phyloP scores from a whole-genome alignment of 2,329 filamentous ascomycete species.

The Neopestalotiopsis clavispora region DNA sequence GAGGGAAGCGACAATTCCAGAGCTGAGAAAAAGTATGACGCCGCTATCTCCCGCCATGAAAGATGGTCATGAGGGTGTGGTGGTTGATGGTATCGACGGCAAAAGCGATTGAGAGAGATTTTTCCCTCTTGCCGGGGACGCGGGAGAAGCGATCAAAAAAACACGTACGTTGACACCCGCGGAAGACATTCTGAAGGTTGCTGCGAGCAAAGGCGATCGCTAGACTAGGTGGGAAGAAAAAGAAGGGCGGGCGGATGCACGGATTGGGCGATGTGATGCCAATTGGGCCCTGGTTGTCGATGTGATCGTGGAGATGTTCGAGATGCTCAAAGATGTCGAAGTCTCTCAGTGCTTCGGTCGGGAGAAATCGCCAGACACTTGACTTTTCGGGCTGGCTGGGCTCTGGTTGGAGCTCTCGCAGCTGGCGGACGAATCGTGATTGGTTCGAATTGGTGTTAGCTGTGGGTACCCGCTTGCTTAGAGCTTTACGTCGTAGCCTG shows the following conservation, averaged over 20 bases:
- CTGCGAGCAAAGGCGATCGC: conserved; percentile 38
- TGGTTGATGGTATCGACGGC: not conserved
- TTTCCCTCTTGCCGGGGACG: not conserved
- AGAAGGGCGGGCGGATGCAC: conserved; percentile 28
- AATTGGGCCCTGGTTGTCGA: conserved; percentile 46
- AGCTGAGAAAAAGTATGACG: not conserved
- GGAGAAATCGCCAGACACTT: conserved; percentile 42
- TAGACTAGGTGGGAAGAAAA: conserved; percentile 39
- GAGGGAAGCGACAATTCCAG: not conserved
- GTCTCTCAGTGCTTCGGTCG: conserved; percentile 26
- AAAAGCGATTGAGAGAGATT: not conserved
- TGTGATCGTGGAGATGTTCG: conserved; percentile 22
- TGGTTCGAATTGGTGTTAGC: not conserved
- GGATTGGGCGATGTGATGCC: conserved; percentile 45
- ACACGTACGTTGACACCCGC: conserved; percentile 71
- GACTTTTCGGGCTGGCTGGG: conserved; percentile 23
- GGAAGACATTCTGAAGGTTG: conserved; percentile 59
- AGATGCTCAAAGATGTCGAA: conserved; percentile 17
- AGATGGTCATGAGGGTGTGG: not conserved
- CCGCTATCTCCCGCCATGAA: not conserved
- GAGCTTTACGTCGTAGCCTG: not conserved
- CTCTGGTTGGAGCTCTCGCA: not conserved
- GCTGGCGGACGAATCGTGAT: not conserved
- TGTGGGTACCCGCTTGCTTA: not conserved
- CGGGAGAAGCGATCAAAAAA: conserved; percentile 8